These are phyloP conservation scores for Verbena officinalis DNA, from an alignment of 257 asterid species.

Conservation along the genomic window DNA sequence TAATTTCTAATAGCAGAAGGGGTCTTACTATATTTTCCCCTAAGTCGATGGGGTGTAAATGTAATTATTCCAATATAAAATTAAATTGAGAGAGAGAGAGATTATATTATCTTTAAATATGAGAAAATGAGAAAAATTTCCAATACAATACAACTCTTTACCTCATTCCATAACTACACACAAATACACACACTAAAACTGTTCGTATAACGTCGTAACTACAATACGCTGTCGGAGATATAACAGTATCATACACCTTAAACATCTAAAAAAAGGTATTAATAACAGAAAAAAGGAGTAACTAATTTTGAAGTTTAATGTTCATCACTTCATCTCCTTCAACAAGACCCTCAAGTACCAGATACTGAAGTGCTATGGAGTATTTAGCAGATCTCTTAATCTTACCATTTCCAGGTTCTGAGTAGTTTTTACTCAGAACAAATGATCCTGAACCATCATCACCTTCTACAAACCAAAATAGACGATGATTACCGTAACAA, in stretches of 20 bases:
- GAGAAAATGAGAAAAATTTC: too few species aligned
- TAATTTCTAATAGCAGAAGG: too few species aligned
- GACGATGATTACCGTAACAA: background rate
- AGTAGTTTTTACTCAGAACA: constrained; percentile 50
- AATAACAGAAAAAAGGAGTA: background rate
- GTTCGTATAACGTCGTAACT: background rate
- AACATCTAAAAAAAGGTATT: background rate
- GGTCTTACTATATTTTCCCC: too few species aligned
- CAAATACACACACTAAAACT: background rate
- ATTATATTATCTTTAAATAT: too few species aligned
- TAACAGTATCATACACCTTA: background rate
- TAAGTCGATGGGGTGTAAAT: too few species aligned
- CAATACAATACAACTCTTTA: background rate
- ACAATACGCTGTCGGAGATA: constrained; percentile 1
- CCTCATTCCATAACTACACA: background rate
- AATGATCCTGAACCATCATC: constrained; percentile 69
- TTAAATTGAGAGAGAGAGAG: too few species aligned
- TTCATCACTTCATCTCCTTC: constrained; percentile 32
- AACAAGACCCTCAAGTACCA: constrained; percentile 62
- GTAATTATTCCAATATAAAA: too few species aligned
- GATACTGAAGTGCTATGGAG: constrained; percentile 81
- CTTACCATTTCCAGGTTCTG: constrained; percentile 28
- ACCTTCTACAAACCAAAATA: constrained; percentile 36
- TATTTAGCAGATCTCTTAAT: constrained; percentile 57
- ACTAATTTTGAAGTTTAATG: background rate